Percentiles rank a stretch among this genome's conserved stretches.
Evolutionary conservation across 2,329 filamentous ascomycete species (phyloP).

Genomic region (Scytalidium sp.): DNA sequence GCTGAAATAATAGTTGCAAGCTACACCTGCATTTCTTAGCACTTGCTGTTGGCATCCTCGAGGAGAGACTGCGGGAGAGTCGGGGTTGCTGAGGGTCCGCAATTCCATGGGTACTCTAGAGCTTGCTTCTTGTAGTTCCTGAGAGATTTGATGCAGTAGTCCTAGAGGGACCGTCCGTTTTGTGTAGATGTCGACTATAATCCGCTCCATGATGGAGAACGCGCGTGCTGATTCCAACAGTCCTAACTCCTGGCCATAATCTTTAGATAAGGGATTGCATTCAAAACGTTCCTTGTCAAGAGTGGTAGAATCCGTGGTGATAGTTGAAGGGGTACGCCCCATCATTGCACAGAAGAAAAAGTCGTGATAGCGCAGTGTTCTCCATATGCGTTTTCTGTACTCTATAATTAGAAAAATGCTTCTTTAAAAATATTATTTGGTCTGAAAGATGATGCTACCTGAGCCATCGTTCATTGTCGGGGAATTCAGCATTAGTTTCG

Average conservation of each 20-base stretch:
- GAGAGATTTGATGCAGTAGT: not conserved
- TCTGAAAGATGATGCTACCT: not conserved
- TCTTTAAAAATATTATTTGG: not conserved
- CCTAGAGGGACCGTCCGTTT: constrained; percentile 1
- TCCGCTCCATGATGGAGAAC: constrained; percentile 1
- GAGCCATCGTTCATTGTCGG: not conserved
- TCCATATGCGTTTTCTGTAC: constrained; percentile 2
- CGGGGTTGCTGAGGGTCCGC: not conserved
- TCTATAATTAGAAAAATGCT: not conserved
- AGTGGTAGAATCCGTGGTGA: constrained; percentile 1
- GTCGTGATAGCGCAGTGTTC: constrained; percentile 2
- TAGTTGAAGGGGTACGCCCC: constrained; percentile 1
- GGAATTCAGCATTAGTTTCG: constrained; percentile 5
- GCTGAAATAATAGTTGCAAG: constrained; percentile 2
- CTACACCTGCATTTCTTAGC: constrained; percentile 3
- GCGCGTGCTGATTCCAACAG: constrained; percentile 3
- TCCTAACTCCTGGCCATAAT: not conserved
- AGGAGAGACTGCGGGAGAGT: not conserved
- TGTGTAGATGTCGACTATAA: constrained; percentile 1
- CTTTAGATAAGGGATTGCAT: too few species aligned
- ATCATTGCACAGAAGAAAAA: constrained; percentile 6
- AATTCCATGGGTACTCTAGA: not conserved
- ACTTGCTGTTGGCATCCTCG: not conserved
- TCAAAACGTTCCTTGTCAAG: not conserved
- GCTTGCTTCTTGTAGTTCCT: constrained; percentile 2